Evolutionary conservation across 192 early-diverging fungal species (phyloP).

Genomic region (Phlyctochytrium planicorne): DNA sequence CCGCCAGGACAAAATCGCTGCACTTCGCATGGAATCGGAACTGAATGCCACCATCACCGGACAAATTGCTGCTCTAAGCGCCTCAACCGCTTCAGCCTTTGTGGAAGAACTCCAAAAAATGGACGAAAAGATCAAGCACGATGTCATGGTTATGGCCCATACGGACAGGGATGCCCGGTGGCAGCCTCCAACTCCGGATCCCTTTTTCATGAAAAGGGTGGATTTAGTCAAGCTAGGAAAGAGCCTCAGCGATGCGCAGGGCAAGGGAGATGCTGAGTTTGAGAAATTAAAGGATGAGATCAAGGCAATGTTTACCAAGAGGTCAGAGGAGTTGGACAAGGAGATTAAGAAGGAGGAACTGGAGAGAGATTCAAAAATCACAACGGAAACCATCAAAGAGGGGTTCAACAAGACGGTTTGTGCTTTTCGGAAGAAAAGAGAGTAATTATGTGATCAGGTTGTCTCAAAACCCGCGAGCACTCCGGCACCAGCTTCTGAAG

Average conservation of each 20-base stretch:
- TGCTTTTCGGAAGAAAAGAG: background rate
- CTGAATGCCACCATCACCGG: slow-evolving; percentile 23
- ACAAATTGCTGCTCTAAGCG: slow-evolving; percentile 23
- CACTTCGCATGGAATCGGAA: slow-evolving; percentile 31
- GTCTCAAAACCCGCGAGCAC: slow-evolving; percentile 14
- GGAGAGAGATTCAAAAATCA: slow-evolving; percentile 43
- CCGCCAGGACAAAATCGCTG: slow-evolving; percentile 63
- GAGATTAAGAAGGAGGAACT: slow-evolving; percentile 45
- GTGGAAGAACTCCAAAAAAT: background rate
- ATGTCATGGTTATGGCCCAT: slow-evolving; percentile 8
- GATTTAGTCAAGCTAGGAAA: slow-evolving; percentile 7
- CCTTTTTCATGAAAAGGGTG: slow-evolving; percentile 31
- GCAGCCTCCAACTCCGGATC: slow-evolving; percentile 29
- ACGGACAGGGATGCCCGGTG: slow-evolving; percentile 35
- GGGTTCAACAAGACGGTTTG: slow-evolving; percentile 50
- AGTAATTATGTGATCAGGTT: background rate
- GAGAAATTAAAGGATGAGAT: slow-evolving; percentile 1
- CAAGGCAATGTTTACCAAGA: slow-evolving; percentile 7
- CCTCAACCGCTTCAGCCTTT: background rate
- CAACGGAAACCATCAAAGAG: slow-evolving; percentile 45
- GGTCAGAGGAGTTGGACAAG: slow-evolving; percentile 28
- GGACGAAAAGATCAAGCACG: slow-evolving; percentile 18
- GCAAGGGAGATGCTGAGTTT: slow-evolving; percentile 3
- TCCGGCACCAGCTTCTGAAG: slow-evolving; percentile 10
- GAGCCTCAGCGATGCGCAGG: slow-evolving; percentile 1